A percentile compares a stretch with the other conserved stretches of the same genome.
These are phyloP conservation scores for Kwoniella europaea DNA, from an alignment of 768 basidiomycete genomes.

Conservation along the genomic window DNA sequence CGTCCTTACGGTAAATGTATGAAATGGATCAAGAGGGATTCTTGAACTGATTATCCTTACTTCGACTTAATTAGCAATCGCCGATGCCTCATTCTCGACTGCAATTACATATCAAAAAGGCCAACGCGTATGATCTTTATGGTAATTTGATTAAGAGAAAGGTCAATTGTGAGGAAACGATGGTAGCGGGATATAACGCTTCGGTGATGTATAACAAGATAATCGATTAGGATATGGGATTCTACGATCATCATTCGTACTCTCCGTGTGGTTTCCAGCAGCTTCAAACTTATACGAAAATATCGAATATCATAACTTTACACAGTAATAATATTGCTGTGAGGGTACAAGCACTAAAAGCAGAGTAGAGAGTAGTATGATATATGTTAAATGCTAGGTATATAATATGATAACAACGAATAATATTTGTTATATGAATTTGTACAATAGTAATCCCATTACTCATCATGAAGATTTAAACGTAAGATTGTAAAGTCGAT, in stretches of 20 bases:
- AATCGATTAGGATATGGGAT: constrained; percentile 31
- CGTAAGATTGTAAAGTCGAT: background rate
- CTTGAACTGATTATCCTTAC: background rate
- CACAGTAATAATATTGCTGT: background rate
- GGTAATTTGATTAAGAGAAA: constrained; percentile 55
- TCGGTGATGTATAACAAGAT: constrained; percentile 60
- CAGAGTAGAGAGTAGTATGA: background rate
- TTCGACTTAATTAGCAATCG: constrained; percentile 30
- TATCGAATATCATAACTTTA: background rate
- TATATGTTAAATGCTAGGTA: constrained; percentile 1
- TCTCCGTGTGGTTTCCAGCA: no score
- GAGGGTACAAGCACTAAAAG: no score
- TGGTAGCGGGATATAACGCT: constrained; percentile 57
- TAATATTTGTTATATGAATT: background rate
- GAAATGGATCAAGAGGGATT: no score
- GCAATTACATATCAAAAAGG: constrained; percentile 53
- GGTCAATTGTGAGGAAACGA: constrained; percentile 56
- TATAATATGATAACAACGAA: background rate
- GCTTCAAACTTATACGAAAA: no score
- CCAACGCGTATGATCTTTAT: constrained; percentile 49
- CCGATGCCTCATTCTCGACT: constrained; percentile 59
- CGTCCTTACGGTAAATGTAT: no score
- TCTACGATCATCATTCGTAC: no score
- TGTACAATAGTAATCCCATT: background rate
- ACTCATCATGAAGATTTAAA: background rate